These are phyloP conservation scores for Venturiaceae sp. DNA, from an alignment of 2,329 filamentous ascomycete genomes.

Conservation along the genomic window DNA sequence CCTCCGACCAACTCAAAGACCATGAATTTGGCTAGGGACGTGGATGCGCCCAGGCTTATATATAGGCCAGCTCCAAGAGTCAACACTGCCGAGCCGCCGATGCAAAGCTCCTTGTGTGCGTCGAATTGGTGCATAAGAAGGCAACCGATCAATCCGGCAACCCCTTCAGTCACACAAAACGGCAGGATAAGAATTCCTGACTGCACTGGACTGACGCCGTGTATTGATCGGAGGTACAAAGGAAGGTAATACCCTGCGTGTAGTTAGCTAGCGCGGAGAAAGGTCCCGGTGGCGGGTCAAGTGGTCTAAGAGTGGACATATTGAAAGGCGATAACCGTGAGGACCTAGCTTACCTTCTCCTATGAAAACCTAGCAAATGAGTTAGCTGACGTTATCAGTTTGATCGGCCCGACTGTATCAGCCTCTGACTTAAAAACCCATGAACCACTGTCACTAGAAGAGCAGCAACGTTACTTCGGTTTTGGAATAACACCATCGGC, in stretches of 20 bases:
- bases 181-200: constrained; percentile 55
- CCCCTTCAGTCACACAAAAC: constrained; percentile 37
- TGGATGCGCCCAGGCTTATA: constrained; percentile 21
- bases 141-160: constrained; percentile 35
- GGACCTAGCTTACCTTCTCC: too few relatives aligned
- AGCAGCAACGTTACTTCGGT: constrained; percentile 44
- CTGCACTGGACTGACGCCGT: constrained; percentile 49
- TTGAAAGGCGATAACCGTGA: too few relatives aligned
- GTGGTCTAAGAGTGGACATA: too few relatives aligned
- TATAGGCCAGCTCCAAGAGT: constrained; percentile 27
- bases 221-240: constrained; percentile 62
- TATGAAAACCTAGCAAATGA: constrained; percentile 50
- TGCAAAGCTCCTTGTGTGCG: constrained; percentile 30
- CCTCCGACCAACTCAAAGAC: constrained; percentile 27
- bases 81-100: constrained; percentile 30
- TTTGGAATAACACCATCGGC: constrained; percentile 47
- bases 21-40: constrained; percentile 29
- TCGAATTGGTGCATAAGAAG: constrained; percentile 37
- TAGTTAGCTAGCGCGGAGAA: too few relatives aligned
- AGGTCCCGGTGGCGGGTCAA: too few relatives aligned
- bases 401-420: too few relatives aligned
- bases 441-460: constrained; percentile 41
- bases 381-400: too few relatives aligned
- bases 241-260: constrained; percentile 70
- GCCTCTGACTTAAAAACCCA: too few relatives aligned